Percentiles rank a stretch among this genome's conserved stretches.
Conservation (phyloP, 208 protist species). For the Leishmania mexicana region DNA sequence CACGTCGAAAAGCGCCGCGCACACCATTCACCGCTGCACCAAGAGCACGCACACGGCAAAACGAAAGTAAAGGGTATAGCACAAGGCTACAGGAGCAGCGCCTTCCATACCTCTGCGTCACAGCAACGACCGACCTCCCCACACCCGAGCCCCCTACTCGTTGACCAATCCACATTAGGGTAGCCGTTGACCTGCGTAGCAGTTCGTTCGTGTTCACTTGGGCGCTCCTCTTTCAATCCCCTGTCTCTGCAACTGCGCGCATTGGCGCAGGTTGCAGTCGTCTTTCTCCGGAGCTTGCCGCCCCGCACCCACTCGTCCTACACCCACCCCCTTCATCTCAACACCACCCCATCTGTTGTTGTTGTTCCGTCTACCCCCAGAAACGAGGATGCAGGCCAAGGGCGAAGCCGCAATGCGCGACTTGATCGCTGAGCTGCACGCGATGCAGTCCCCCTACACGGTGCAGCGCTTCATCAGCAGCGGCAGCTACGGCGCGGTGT, state of each 20-base stretch:
- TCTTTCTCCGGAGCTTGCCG: neutral
- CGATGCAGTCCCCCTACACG: constrained; percentile 76
- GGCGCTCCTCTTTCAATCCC: neutral
- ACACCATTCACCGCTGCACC: neutral
- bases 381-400: constrained; percentile 41
- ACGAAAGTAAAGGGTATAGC: neutral
- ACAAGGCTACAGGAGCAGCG: neutral
- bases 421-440: constrained; percentile 73
- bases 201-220: neutral
- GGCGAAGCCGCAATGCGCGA: constrained; percentile 76
- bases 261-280: neutral
- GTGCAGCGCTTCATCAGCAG: constrained; percentile 88
- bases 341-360: neutral
- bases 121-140: neutral
- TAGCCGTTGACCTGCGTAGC: neutral
- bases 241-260: too few species aligned
- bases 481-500: constrained; percentile 90
- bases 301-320: neutral
- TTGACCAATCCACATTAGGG: neutral
- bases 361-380: neutral
- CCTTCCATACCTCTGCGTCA: neutral
- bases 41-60: neutral
- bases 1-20: neutral
- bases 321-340: neutral
- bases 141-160: neutral